A percentile compares a stretch with the other conserved stretches of the same genome.
Evolutionary conservation across 345 rosid genomes (phyloP).

Genomic region (Aurinia saxatilis): DNA sequence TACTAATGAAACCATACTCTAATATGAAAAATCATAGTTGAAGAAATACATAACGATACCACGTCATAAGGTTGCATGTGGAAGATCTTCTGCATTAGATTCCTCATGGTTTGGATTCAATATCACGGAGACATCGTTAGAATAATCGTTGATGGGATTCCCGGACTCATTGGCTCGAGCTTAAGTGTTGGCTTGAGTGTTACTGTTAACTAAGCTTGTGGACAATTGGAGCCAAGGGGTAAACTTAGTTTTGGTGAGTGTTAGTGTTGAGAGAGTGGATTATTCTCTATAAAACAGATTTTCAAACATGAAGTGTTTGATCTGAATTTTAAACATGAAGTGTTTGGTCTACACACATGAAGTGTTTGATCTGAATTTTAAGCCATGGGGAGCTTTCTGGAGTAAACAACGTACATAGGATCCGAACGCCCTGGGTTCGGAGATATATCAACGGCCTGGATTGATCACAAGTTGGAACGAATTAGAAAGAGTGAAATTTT

Average conservation of each 20-base stretch:
- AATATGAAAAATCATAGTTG: no score
- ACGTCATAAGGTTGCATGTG: no score
- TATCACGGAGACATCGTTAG: no score
- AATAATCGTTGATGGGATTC: no score
- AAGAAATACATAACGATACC: no score
- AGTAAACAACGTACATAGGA: slow-evolving; percentile 76
- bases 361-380: slow-evolving; percentile 9
- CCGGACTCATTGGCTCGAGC: background rate
- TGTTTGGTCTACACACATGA: background rate
- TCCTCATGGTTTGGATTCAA: no score
- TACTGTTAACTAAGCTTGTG: background rate
- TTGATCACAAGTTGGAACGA: slow-evolving; percentile 3
- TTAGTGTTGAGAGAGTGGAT: background rate
- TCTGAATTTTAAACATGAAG: background rate
- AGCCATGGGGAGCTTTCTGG: slow-evolving; percentile 51
- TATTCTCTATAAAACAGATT: background rate
- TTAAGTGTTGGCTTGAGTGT: background rate
- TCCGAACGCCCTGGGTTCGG: slow-evolving; percentile 84
- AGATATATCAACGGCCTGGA: slow-evolving; percentile 87
- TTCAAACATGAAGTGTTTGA: background rate
- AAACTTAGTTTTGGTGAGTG: background rate
- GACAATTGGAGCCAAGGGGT: background rate
- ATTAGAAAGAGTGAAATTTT: background rate
- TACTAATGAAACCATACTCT: no score
- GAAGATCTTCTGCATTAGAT: no score